Conservation (phyloP, 257 asterid species). For the Solanum appendiculatum region DNA sequence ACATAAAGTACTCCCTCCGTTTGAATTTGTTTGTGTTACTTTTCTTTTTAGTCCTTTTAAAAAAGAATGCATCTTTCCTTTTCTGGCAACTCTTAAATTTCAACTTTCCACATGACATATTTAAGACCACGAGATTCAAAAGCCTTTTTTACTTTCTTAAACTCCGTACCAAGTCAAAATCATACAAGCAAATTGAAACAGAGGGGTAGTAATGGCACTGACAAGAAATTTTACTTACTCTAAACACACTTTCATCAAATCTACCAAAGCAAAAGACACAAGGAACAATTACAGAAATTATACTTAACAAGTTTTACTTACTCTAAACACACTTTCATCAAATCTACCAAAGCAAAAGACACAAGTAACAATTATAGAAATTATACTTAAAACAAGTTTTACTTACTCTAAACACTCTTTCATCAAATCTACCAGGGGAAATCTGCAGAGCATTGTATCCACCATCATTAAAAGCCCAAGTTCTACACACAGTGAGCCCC, state of each 20-base stretch:
- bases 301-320: neutral
- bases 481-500: constrained; percentile 95
- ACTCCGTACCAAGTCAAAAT: neutral
- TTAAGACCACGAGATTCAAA: neutral
- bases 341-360: neutral
- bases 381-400: neutral
- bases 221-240: too few relatives aligned
- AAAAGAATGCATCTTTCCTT: neutral
- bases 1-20: neutral
- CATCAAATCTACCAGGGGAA: constrained; percentile 82
- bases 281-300: neutral
- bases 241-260: neutral
- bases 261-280: neutral
- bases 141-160: neutral
- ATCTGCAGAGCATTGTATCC: constrained; percentile 87
- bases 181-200: neutral
- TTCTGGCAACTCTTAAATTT: neutral
- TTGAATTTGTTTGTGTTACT: neutral
- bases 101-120: neutral
- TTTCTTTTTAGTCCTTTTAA: neutral
- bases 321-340: neutral
- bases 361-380: neutral
- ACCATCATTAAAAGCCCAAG: constrained; percentile 99
- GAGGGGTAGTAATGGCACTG: neutral
- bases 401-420: constrained; percentile 76